Base-by-base conservation (phyloP, 1,284 basidiomycete species). In the Cutaneotrichosporon sp. region DNA sequence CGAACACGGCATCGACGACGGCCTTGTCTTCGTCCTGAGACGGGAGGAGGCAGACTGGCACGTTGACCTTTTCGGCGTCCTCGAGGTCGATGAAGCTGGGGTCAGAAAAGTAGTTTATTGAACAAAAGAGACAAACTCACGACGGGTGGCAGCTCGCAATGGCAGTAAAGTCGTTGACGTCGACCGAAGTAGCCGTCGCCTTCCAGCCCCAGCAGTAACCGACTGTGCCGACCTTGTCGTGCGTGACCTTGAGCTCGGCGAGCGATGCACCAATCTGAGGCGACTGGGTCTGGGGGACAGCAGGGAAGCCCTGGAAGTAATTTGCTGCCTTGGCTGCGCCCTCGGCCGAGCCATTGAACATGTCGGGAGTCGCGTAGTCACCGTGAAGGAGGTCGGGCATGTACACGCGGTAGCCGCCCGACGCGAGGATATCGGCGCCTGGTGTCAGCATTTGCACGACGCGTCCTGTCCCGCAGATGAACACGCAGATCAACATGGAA, bases 331-430 rank as follows among this genome's bases (percentile, higher is more conserved):
- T 67, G 36, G 70, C 64, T 60, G 73, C 69, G 68, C 69, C 72
- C 49, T 66, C 70, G 53, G 34, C 34, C 49, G 55, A 30, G 47
- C 58, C 60, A 65, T 55, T 65, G 70, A 81, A 83, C 66, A 72
- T 70, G 22, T 76, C 74, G 26, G 72, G 64, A 8, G 76, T 75
- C 68, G 77, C 77, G 32, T 76, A 76, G 51, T 77, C 69, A 58
- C 80, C 80, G 26, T 75, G 66, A 62, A 83, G 73, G 68, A 82
- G 80, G 71, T 84, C 82, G 55, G 81, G 82, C 76, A 83, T 80
- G 62, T 79, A 69, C n/a, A 83, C 78, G 62, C 75, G 73, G 64
- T 73, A 80, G 62, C 73, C 82, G 62, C 69, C 77, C 40, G 76
- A 78, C 62, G 73, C 73, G 58, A 81, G 70, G 56, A 81, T 69